Base-by-base conservation (phyloP, 805 yeast species). In the Brettanomyces anomalus region DNA sequence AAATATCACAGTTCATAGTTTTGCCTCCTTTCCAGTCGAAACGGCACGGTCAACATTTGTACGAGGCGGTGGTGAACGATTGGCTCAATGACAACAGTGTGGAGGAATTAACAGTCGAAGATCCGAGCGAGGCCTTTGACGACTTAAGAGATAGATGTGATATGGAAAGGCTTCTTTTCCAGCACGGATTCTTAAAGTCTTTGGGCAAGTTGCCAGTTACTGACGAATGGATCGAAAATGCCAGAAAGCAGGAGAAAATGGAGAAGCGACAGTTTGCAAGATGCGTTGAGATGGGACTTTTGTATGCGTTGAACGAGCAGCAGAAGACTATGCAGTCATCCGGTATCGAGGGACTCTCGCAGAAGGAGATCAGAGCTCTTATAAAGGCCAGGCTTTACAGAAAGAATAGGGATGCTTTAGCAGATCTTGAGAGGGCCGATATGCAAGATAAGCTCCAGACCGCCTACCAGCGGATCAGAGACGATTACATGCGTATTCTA, bases 61-160 rank as follows among this genome's bases (percentile, higher is more conserved):
- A 90, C 58, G 62, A 68, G 10, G 46, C 70, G 0, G 61, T 93
- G 6, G 69, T 74, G 43, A 65, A 70, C 2, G 48, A 58, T 37
- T 87, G 95, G 84, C 51, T 68, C 3, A 49, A 54, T 0, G 83
- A 85, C 49, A 54, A 58, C 0, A 46, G 55, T 2, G 76, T 88
- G 19, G 62, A 65, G 30, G 95, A 89, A 52, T 72, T 93, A 33
- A 86, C 90, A 0, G 87, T 93, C 4, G 97, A 93, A 58, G 98
- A 93, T 58, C 97, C 97, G 3, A 85, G 83, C 55, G 96, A 88
- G 57, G 77, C 78, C 31, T 90, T 93, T 63, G 98, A 93, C 56
- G 94, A 85, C 55, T 66, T 93, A 50, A 72, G 98, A 45, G 97
- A 93, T 57, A 67, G 90, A 28, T 73, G 79, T 48, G 97, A 93